These are phyloP conservation scores for Ramaria rubella DNA, from an alignment of 768 basidiomycete genomes.

Conservation along the genomic window DNA sequence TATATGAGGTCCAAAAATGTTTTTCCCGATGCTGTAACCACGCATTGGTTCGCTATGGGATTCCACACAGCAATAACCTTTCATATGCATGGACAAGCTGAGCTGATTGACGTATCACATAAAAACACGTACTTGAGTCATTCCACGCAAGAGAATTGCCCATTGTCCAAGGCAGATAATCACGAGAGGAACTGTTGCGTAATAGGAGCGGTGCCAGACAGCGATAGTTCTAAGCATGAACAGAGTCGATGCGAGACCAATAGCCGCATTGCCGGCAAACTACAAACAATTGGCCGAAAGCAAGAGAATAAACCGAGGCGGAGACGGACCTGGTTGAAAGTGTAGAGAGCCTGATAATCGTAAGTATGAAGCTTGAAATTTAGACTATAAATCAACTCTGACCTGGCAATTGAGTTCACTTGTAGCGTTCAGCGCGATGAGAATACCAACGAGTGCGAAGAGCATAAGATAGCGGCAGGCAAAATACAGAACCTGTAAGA, in stretches of 20 bases:
- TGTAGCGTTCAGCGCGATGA: conserved; percentile 20
- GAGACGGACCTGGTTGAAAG: conserved; percentile 53
- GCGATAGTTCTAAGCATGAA: conserved; percentile 45
- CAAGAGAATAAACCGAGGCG: conserved; percentile 11
- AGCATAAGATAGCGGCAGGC: conserved; percentile 67
- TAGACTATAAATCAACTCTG: conserved; percentile 30
- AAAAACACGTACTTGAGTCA: conserved; percentile 24
- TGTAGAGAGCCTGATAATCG: conserved; percentile 47
- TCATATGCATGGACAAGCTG: too few species aligned
- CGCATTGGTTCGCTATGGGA: conserved; percentile 33
- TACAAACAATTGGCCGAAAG: not conserved
- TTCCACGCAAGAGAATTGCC: conserved; percentile 59
- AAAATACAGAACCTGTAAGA: conserved; percentile 50
- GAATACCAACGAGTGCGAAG: conserved; percentile 60
- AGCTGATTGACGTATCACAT: not conserved
- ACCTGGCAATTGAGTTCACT: not conserved
- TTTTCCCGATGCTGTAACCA: conserved; percentile 47
- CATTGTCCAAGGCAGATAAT: conserved; percentile 57
- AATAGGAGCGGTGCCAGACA: conserved; percentile 56
- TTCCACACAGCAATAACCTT: conserved; percentile 42
- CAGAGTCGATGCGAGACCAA: not conserved
- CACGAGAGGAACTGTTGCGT: conserved; percentile 44
- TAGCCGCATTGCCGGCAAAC: conserved; percentile 1
- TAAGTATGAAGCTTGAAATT: conserved; percentile 37
- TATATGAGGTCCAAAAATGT: conserved; percentile 56